Conservation (phyloP, 306 rosid genomes). For the Medicago arabica region DNA sequence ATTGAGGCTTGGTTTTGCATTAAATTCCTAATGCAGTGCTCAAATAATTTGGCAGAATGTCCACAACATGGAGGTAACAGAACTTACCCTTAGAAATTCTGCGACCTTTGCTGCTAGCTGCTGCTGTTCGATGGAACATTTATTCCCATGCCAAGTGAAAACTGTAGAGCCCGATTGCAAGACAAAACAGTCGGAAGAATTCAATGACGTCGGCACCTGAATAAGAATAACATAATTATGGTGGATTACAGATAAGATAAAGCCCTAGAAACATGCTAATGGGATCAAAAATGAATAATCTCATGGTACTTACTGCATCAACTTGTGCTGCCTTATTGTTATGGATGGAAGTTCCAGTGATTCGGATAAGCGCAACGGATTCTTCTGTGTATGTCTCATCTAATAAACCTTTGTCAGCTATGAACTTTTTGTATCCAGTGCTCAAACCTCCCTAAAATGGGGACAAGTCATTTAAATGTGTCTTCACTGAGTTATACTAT, state of each 20-base stretch:
- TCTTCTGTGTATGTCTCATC: constrained; percentile 87
- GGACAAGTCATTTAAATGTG: constrained; percentile 31
- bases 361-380: constrained; percentile 68
- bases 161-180: constrained; percentile 85
- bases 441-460: constrained; percentile 90
- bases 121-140: constrained; percentile 82
- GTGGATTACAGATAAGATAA: constrained; percentile 9
- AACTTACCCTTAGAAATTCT: constrained; percentile 81
- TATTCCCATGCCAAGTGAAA: constrained; percentile 88
- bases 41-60: constrained; percentile 26
- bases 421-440: constrained; percentile 68
- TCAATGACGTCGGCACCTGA: constrained; percentile 90
- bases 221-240: constrained; percentile 40
- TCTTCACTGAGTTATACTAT: constrained; percentile 28
- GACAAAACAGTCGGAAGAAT: constrained; percentile 77
- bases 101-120: constrained; percentile 86
- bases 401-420: constrained; percentile 63
- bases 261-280: constrained; percentile 25
- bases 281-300: constrained; percentile 22
- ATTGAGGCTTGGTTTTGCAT: constrained; percentile 10
- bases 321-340: constrained; percentile 88
- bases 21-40: constrained; percentile 28
- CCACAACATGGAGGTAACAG: constrained; percentile 21
- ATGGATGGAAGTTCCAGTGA: constrained; percentile 74
- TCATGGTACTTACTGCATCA: constrained; percentile 67